Evolutionary conservation across 345 rosid genomes (phyloP), one percentile per base, ranked within the genome.

Genomic region (Eutrema heterophyllum): DNA sequence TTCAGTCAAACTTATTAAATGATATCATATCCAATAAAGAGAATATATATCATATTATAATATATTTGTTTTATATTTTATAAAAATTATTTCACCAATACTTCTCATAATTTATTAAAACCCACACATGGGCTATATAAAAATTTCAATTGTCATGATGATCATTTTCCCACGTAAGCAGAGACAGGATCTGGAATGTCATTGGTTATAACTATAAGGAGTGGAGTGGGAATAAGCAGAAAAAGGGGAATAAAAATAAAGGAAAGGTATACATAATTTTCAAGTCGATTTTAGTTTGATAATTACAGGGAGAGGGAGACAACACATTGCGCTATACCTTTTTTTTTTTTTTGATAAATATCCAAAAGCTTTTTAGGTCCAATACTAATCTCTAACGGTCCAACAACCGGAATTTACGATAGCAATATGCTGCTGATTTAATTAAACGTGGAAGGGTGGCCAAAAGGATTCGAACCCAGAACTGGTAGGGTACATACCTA

Each of bases 221-320:
- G 71, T 54, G 56, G 49, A 64, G 32, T 73, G 56, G 55, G 39
- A 64, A 54, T 35, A 64, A 54, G 30, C 35, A 45, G 40, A 49
- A 33, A 64, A 54, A 53, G 11, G 40, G 12, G 12, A 4, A n/a
- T 29, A 62, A 33, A n/a, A 30, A 4, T 4, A 63, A 24, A 64
- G 33, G 44, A 54, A 64, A 66, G 64, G 52, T 73, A 56, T 65
- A 56, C 71, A 56, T 64, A 35, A 45, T 13, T 73, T 73, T 65
- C 41, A 73, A 56, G 51, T 73, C 66, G 66, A 66, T 73, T 56
- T 60, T 58, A 57, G 36, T 67, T 46, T 74, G 72, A 73, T 66
- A 48, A 65, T 48, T 55, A 73, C 67, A 73, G 71, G 46, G 33
- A 56, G 59, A 73, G 15, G 66, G 66, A 64, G 77, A 73, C 77